phyloP scores from a whole-genome alignment of 2,329 filamentous ascomycete genomes.

The Dothistroma pini region DNA sequence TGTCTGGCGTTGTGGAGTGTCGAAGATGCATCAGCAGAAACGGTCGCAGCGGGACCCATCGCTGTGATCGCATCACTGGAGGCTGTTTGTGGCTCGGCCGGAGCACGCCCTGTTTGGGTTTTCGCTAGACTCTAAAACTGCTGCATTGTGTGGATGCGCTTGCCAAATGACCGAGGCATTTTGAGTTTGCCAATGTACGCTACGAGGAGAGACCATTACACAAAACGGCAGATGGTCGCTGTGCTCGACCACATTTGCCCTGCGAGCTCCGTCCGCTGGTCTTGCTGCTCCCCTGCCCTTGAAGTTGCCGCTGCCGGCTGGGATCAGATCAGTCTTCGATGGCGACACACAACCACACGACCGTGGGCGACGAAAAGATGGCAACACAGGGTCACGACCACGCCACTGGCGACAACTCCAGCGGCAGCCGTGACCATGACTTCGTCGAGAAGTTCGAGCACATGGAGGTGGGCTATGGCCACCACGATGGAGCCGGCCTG shows the following conservation, averaged over 20 bases:
- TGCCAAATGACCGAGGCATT: conserved; percentile 7
- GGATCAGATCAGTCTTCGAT: background rate
- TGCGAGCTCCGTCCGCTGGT: background rate
- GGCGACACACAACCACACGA: background rate
- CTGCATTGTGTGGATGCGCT: background rate
- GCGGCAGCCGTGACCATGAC: conserved; percentile 6
- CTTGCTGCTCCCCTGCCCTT: background rate
- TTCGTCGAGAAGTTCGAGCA: conserved; percentile 22
- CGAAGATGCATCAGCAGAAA: background rate
- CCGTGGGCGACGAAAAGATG: background rate
- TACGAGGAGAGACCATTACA: conserved; percentile 2
- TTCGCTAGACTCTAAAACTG: background rate
- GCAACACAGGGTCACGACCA: background rate
- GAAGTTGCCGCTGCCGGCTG: background rate
- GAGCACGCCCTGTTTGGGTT: background rate
- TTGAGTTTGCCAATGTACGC: conserved; percentile 7
- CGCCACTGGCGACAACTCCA: background rate
- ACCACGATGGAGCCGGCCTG: background rate
- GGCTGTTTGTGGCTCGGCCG: background rate
- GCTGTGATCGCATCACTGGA: too few species aligned
- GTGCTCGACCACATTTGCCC: background rate
- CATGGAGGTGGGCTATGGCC: conserved; percentile 13
- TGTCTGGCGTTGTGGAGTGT: background rate
- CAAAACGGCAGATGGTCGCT: conserved; percentile 6
- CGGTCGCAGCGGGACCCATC: background rate